Base-by-base conservation (phyloP, 2,329 filamentous ascomycete species). In the Sporothrix brunneoviolacea region DNA sequence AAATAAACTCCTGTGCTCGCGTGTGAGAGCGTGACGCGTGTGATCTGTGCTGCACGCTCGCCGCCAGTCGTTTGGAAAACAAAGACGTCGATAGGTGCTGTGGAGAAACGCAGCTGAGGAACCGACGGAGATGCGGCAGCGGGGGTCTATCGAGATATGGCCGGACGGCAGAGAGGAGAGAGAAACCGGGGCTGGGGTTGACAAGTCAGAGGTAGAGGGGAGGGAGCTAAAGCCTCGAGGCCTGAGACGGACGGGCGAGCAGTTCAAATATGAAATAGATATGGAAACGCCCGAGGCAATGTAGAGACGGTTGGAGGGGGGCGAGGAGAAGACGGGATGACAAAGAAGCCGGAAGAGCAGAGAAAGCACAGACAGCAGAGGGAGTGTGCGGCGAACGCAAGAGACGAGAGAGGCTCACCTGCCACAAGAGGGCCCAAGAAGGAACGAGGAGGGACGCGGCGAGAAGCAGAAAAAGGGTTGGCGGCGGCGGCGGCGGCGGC, bases 61-160 rank as follows among this genome's bases (percentile, higher is more conserved):
- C 36, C n/a, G 18, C 45, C 28, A 40, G 45, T 48, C 27, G 45
- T 48, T 41, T 48, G 22, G n/a, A 21, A 18, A 21, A 16, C n/a
- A 32, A 32, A 28, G 35, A 30, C 32, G 44, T 13, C 22, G 35
- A 39, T 16, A 39, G 35, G 44, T 21, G 19, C 24, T 30, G 38
- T 37, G 37, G 27, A 28, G n/a, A 39, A 39, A 5, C 24, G 13
- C 6, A 15, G 28, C 18, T 21, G 43, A 22, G 22, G 30, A 28
- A 28, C 15, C 15, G 19, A 37, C 19, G 19, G n/a, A 16, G 6
- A 10, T 28, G 24, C 24, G 24, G 24, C 24, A 6, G 24, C 24
- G 6, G 24, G 24, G 24, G 24, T 28, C 24, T 28, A 28, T 28
- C 24, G 24, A 28, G 24, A 28, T 10, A 27, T n/a, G 16, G 12